Evolutionary conservation across 1,139 yeast species (phyloP).

Genomic region (Blastobotrys petasosporus): DNA sequence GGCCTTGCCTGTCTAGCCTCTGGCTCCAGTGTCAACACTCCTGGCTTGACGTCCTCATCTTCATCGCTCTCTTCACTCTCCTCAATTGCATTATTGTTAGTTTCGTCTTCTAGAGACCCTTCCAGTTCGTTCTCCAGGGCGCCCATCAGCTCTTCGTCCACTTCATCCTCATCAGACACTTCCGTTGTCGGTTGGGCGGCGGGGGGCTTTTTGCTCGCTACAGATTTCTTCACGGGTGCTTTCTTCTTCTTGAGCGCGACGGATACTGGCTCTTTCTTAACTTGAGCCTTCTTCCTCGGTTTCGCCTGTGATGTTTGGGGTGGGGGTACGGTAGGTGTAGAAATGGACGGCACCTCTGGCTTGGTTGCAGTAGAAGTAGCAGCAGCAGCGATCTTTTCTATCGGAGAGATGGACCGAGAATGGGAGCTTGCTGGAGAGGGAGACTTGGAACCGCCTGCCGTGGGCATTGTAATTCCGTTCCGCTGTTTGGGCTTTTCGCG

Average conservation of each 20-base stretch:
- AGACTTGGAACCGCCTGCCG: not conserved
- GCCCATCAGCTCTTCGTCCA: constrained; percentile 29
- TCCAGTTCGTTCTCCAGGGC: constrained; percentile 29
- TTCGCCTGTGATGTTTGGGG: not conserved
- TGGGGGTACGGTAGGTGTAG: not conserved
- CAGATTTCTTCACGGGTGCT: constrained; percentile 4
- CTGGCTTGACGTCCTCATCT: constrained; percentile 13
- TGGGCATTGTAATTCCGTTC: constrained; percentile 1
- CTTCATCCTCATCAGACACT: constrained; percentile 23
- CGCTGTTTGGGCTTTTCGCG: constrained; percentile 22
- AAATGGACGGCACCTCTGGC: too few species aligned
- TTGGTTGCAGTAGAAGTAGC: too few species aligned
- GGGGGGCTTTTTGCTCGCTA: not conserved
- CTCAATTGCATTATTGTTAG: not conserved
- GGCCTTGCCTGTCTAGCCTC: not conserved
- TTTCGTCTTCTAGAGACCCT: constrained; percentile 25
- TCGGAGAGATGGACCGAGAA: constrained; percentile 7
- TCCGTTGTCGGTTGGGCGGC: not conserved
- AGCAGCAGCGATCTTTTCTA: not conserved
- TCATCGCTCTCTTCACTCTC: constrained; percentile 20
- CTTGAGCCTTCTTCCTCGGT: too few species aligned
- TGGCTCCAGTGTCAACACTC: not conserved
- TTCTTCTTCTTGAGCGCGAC: not conserved
- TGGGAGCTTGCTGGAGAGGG: constrained; percentile 1
- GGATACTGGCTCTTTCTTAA: too few species aligned